A percentile compares a stretch with the other conserved stretches of the same genome.
Conservation (phyloP, 164 flowering plant species). For the Berberis thunbergii region DNA sequence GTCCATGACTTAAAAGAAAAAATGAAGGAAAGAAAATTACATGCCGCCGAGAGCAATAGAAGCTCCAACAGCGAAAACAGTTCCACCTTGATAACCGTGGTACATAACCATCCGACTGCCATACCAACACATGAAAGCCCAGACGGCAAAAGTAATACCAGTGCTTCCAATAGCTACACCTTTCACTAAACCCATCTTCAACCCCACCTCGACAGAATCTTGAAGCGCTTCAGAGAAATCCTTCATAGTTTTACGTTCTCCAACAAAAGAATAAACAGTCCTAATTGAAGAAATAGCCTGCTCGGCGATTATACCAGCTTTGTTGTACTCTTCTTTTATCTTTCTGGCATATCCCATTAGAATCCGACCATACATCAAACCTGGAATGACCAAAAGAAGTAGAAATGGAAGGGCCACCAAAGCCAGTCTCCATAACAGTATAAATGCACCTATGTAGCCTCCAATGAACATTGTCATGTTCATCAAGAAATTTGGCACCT, state of each 20-base stretch:
- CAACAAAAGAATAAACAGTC: conserved; percentile 3
- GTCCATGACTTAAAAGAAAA: background rate
- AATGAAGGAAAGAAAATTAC: background rate
- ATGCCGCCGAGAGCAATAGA: background rate
- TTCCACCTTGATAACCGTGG: background rate
- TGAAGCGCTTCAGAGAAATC: background rate
- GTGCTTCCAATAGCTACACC: conserved; percentile 3
- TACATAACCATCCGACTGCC: conserved; percentile 3
- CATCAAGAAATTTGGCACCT: conserved; percentile 60
- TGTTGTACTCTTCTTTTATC: conserved; percentile 51
- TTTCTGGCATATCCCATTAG: conserved; percentile 48
- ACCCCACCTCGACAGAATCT: background rate
- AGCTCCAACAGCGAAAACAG: conserved; percentile 1
- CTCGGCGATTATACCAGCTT: conserved; percentile 28
- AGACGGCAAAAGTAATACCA: conserved; percentile 2
- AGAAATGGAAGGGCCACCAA: conserved; percentile 60
- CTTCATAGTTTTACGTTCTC: background rate
- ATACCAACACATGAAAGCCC: conserved; percentile 4
- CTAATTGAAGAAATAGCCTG: conserved; percentile 3
- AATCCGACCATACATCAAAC: conserved; percentile 55
- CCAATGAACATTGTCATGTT: conserved; percentile 44
- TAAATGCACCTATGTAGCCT: conserved; percentile 43
- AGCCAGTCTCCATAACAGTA: conserved; percentile 68
- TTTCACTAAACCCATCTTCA: conserved; percentile 3
- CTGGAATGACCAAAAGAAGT: conserved; percentile 56